phyloP scores from a whole-genome alignment of 306 rosid species.

The Castanospermum australe region DNA sequence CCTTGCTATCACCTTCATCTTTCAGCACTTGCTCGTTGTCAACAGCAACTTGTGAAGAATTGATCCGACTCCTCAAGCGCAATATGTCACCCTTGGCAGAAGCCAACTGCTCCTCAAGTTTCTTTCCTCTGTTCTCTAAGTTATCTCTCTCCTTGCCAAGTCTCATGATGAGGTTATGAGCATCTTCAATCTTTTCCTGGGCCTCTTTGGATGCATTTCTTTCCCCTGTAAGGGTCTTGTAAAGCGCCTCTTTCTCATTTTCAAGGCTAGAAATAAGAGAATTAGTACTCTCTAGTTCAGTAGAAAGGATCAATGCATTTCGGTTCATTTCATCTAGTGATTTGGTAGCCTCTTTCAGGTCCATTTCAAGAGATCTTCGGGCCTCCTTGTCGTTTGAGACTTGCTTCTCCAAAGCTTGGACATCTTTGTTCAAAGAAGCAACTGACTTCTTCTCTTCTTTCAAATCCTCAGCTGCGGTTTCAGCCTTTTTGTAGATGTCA shows the following conservation, averaged over 20 bases:
- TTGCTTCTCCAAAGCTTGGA: slow-evolving; percentile 64
- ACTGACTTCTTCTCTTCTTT: slow-evolving; percentile 58
- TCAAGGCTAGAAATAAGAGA: slow-evolving; percentile 60
- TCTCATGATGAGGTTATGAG: slow-evolving; percentile 67
- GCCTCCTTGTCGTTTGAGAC: slow-evolving; percentile 56
- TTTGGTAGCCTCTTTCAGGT: slow-evolving; percentile 71
- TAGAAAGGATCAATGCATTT: slow-evolving; percentile 59
- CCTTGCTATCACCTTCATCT: slow-evolving; percentile 7
- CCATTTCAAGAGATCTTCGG: slow-evolving; percentile 56
- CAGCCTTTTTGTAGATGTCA: slow-evolving; percentile 63
- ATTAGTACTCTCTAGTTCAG: slow-evolving; percentile 55
- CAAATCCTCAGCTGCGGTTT: slow-evolving; percentile 51
- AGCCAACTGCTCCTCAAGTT: slow-evolving; percentile 68
- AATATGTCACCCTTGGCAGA: slow-evolving; percentile 80
- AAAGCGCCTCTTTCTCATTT: slow-evolving; percentile 67
- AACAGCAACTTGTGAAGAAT: slow-evolving; percentile 27
- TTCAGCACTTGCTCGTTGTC: slow-evolving; percentile 20
- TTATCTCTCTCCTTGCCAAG: slow-evolving; percentile 69
- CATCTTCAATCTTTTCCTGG: slow-evolving; percentile 75
- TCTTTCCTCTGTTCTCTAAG: slow-evolving; percentile 66
- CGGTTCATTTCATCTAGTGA: slow-evolving; percentile 82
- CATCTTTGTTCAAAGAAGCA: slow-evolving; percentile 54
- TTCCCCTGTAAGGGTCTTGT: slow-evolving; percentile 58
- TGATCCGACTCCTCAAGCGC: slow-evolving; percentile 35
- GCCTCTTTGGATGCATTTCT: slow-evolving; percentile 59